Conservation (phyloP, 2,329 filamentous ascomycete species). For the Diaporthe australafricana region DNA sequence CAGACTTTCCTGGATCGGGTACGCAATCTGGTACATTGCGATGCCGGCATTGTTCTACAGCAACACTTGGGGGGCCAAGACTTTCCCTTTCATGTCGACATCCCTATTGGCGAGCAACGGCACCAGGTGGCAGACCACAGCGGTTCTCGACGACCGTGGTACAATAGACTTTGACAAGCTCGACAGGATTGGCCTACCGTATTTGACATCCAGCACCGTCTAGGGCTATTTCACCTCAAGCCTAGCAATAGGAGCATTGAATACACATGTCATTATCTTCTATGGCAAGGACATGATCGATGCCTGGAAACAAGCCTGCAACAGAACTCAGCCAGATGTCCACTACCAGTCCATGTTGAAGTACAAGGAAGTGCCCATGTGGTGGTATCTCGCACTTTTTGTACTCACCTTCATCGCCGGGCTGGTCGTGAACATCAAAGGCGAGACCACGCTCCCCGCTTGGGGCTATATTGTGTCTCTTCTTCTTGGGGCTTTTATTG, state of each 20-base stretch:
- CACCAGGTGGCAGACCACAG: conserved; percentile 10
- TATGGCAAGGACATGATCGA: conserved; percentile 7
- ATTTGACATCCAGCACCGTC: conserved; percentile 2
- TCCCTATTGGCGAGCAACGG: conserved; percentile 16
- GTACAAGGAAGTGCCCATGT: conserved; percentile 19
- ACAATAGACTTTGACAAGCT: background rate
- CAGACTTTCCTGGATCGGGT: background rate
- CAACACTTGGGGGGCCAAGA: conserved; percentile 53
- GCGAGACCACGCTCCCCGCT: background rate
- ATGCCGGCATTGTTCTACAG: conserved; percentile 45
- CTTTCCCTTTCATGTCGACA: conserved; percentile 55
- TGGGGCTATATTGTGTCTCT: conserved; percentile 16
- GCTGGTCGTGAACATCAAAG: conserved; percentile 9
- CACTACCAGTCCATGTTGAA: conserved; percentile 14
- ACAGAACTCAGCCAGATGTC: background rate
- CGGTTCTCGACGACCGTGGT: background rate
- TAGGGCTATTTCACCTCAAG: conserved; percentile 22
- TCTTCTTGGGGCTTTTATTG: conserved; percentile 6
- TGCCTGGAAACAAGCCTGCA: conserved; percentile 5
- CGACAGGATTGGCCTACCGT: background rate
- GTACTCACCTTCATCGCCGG: conserved; percentile 9
- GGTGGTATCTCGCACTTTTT: conserved; percentile 10
- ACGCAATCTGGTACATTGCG: conserved; percentile 8
- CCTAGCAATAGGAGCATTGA: conserved; percentile 2
- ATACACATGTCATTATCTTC: background rate